These are phyloP conservation scores for Gentiana straminea DNA, from an alignment of 257 asterid species.

Conservation along the genomic window DNA sequence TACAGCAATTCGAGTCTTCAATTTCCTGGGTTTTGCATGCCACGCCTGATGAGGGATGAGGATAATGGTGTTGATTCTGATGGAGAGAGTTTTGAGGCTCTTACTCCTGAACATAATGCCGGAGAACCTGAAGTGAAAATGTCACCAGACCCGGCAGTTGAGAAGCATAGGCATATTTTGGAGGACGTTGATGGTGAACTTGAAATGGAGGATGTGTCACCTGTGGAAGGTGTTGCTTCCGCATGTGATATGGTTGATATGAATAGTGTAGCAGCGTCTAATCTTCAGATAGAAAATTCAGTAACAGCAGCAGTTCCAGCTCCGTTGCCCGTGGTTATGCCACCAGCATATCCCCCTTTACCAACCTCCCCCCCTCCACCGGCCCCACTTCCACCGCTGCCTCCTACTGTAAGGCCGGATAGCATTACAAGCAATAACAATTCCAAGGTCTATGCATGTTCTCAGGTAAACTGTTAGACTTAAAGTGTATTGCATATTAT, in stretches of 20 bases:
- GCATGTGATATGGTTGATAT: conserved; percentile 22
- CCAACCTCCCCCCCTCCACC: conserved; percentile 29
- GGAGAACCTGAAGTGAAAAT: conserved; percentile 35
- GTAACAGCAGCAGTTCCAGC: conserved; percentile 18
- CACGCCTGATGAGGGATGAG: conserved; percentile 64
- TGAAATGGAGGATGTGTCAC: conserved; percentile 96
- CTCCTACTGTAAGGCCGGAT: conserved; percentile 27
- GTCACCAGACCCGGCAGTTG: conserved; percentile 20
- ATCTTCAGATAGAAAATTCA: conserved; percentile 25
- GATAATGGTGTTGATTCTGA: conserved; percentile 70
- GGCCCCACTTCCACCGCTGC: conserved; percentile 12
- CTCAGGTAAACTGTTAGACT: conserved; percentile 32
- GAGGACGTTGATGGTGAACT: conserved; percentile 95
- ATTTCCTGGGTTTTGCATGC: conserved; percentile 80
- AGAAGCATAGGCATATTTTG: conserved; percentile 68
- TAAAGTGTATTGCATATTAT: not conserved
- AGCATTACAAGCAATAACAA: conserved; percentile 23
- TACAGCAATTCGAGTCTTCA: conserved; percentile 84
- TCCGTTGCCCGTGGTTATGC: conserved; percentile 34
- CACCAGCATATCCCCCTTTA: conserved; percentile 38
- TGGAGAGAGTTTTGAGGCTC: conserved; percentile 86
- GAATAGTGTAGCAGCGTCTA: conserved; percentile 19
- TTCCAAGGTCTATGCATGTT: conserved; percentile 30
- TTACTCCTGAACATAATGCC: conserved; percentile 70
- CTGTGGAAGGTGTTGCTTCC: conserved; percentile 43